These are phyloP conservation scores for Xylaria longipes DNA, from an alignment of 495 filamentous ascomycete genomes.

Conservation along the genomic window DNA sequence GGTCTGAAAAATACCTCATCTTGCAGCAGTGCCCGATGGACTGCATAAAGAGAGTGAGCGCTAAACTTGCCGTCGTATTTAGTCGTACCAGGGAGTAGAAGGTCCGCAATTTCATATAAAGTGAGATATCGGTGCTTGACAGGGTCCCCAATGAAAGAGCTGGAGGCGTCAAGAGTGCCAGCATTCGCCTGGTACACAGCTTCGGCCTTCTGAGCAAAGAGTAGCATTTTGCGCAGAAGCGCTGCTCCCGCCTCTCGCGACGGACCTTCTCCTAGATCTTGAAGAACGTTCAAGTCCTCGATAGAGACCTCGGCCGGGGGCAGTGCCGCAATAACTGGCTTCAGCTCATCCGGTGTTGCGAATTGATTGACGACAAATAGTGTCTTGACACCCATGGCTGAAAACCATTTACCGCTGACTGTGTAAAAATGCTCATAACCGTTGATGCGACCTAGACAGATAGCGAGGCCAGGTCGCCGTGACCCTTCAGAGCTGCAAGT, in stretches of 20 bases:
- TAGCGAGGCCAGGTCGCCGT: constrained; percentile 60
- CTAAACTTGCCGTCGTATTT: constrained; percentile 54
- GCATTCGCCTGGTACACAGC: constrained; percentile 60
- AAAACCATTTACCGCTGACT: constrained; percentile 74
- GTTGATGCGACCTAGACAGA: constrained; percentile 71
- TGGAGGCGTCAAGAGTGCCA: constrained; percentile 52
- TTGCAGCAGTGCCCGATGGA: constrained; percentile 67
- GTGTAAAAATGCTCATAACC: constrained; percentile 75
- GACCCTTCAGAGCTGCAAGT: constrained; percentile 42
- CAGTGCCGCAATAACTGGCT: constrained; percentile 66
- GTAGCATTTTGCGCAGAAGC: constrained; percentile 58
- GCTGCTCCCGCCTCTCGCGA: constrained; percentile 58
- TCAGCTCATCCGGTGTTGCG: constrained; percentile 60
- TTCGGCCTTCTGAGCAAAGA: constrained; percentile 59
- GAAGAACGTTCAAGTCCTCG: constrained; percentile 52
- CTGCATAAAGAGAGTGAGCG: constrained; percentile 65
- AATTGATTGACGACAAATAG: constrained; percentile 72
- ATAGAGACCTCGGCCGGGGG: constrained; percentile 53
- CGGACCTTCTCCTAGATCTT: constrained; percentile 54
- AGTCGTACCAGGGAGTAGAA: constrained; percentile 52
- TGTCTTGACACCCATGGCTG: constrained; percentile 50
- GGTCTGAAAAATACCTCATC: constrained; percentile 59
- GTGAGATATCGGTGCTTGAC: constrained; percentile 60
- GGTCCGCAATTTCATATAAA: constrained; percentile 68
- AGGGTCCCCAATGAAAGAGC: constrained; percentile 57